Base-by-base conservation (phyloP, 2,329 filamentous ascomycete genomes). In the Xylaria sp. region DNA sequence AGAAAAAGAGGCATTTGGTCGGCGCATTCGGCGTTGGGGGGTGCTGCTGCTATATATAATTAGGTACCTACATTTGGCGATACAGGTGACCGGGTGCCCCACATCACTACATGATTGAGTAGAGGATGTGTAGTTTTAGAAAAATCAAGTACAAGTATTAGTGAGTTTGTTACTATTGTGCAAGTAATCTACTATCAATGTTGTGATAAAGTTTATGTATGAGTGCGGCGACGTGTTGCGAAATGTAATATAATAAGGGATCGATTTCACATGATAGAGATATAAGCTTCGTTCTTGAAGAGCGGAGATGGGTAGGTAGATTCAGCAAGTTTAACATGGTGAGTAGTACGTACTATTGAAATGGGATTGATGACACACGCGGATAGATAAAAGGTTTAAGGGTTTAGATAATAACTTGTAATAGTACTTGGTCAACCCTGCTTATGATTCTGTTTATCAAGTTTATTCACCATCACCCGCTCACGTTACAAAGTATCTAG, bases 11-110 rank as follows among this genome's bases (percentile, higher is more conserved):
- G 68, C 68, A 70, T 70, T 70, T 59, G 65, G 68, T 65, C 28
- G 68, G 68, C 68, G 68, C 61, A 70, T 70, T 62, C 18, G 68
- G 68, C 68, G 68, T 70, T 70, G 34, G 44, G 48, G 48, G 63
- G 39, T 13, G 39, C 18, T 46, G 41, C 41, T 52, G 56, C 46
- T 66, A 32, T 63, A 32, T 37, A 37, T 28, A 28, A 28, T 28
- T 28, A 37, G 34, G 28, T 28, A 28, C 28, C 28, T 63, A 34
- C 58, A 69, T 66, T 59, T 50, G 39, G 58, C 58, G 56, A 61
- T 50, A 57, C 25, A 44, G 67, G 41, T 25, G 34, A 63, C 46
- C 18, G 18, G 44, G 52, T 25, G 41, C 56, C 37, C 39, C 25
- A 48, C 28, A 56, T 54, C 32, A 34, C 57, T 55, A 54, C 39